Conservation (phyloP, 495 filamentous ascomycete genomes). For the Astrothelium subdiscretum region DNA sequence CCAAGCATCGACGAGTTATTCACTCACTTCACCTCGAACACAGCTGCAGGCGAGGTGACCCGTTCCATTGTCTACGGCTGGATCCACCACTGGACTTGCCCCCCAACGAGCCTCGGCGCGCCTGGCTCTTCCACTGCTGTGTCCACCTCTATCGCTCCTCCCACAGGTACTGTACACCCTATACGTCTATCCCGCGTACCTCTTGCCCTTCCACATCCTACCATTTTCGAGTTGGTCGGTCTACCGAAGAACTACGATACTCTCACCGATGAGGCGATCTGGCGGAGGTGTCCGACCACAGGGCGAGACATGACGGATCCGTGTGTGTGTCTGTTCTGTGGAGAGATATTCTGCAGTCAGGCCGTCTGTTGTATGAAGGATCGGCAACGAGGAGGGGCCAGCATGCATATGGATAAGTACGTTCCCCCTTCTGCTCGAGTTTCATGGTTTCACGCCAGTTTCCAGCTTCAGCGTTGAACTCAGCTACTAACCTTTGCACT, state of each 20-base stretch:
- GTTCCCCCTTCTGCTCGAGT: constrained; percentile 22
- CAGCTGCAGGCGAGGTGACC: constrained; percentile 21
- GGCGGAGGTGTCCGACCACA: constrained; percentile 72
- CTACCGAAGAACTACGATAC: constrained; percentile 83
- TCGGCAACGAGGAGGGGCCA: constrained; percentile 67
- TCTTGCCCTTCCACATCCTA: constrained; percentile 62
- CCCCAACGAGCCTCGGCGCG: not conserved
- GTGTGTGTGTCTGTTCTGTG: constrained; percentile 86
- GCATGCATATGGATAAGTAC: constrained; percentile 80
- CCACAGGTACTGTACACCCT: not conserved
- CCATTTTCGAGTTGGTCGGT: constrained; percentile 86
- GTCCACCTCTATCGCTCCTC: constrained; percentile 7
- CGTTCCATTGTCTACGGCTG: constrained; percentile 59
- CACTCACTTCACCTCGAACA: constrained; percentile 26
- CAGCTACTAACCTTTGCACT: not conserved
- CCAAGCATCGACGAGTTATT: constrained; percentile 74
- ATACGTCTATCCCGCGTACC: not conserved
- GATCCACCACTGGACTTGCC: constrained; percentile 51
- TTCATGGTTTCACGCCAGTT: not conserved
- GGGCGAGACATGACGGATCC: constrained; percentile 86
- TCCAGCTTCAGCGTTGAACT: not conserved
- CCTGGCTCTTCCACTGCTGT: not conserved
- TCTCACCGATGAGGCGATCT: constrained; percentile 84
- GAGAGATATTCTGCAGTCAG: constrained; percentile 90
- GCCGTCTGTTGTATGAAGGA: constrained; percentile 75